Evolutionary conservation across 768 basidiomycete species (phyloP), one percentile per base, ranked within the genome.

Genomic region (Amylocystis lapponica): DNA sequence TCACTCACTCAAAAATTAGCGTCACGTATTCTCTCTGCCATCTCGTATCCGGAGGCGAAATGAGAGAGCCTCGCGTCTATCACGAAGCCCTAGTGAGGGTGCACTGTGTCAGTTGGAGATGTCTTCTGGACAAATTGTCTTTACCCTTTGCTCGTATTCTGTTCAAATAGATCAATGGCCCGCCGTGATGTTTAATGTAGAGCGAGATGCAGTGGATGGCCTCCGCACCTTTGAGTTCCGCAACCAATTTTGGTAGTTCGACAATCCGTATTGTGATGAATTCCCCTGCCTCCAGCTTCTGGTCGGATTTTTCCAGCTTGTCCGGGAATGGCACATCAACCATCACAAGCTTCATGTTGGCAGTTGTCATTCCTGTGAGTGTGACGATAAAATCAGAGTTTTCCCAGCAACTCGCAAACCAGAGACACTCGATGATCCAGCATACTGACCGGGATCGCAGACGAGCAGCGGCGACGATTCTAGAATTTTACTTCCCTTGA

Each of bases 261-360:
- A 94, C 77, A 16, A 88, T 75, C 37, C 76, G 75, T 32, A 75
- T 79, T 31, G 81, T 72, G 51, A 97, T 92, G 49, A 82, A 79
- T 63, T 97, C 93, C 9, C 91, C 93, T n/a, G 71, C 67, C 14
- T 95, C 91, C 1, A 93, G 81, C 43, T 86, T 78, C 42, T 87
- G 81, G 10, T 73, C 65, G 0, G 91, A 91, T 13, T 70, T 71
- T 48, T 83, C 76, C 49, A 95, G 66, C 53, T 75, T 62, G 47
- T 78, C 79, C n/a, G 75, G 68, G 42, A 97, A 68, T 26, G 69
- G 60, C 33, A 91, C 84, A 46, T 75, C 72, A 22, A 94, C 68
- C 14, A 83, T 71, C 36, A 90, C 81, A 17, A 96, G 75, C 54
- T 88, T 83, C 89, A 94, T 94, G 58, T 87, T 95, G 11, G 94